phyloP scores from a whole-genome alignment of 305 asterid species.

The Coffea humblotiana region DNA sequence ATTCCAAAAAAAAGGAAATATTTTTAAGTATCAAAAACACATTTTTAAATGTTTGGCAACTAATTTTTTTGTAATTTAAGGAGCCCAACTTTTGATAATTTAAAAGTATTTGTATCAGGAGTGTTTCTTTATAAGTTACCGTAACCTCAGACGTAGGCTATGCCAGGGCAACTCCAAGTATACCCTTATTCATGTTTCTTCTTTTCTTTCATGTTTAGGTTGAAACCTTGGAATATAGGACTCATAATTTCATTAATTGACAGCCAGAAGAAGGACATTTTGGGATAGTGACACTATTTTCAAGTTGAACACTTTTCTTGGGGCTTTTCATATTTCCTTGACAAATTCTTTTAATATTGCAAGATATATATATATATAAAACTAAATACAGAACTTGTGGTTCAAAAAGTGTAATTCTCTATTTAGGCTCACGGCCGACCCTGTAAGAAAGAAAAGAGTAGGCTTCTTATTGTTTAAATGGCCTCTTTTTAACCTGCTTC shows the following conservation, averaged over 20 bases:
- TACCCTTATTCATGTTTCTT: background rate
- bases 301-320: background rate
- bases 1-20: too few species aligned
- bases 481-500: too few species aligned
- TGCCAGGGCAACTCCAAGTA: background rate
- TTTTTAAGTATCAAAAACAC: too few species aligned
- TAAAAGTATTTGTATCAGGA: too few species aligned
- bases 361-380: too few species aligned
- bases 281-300: background rate
- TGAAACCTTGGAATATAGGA: background rate
- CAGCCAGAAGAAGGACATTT: background rate
- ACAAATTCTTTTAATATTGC: background rate
- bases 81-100: too few species aligned
- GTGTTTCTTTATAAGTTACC: too few species aligned
- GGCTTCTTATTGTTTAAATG: background rate
- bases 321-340: background rate
- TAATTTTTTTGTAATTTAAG: too few species aligned
- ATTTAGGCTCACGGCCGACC: background rate
- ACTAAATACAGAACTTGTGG: background rate
- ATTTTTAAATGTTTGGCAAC: too few species aligned
- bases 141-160: too few species aligned
- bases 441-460: background rate
- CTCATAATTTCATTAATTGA: background rate
- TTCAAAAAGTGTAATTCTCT: background rate
- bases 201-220: background rate